A percentile compares a stretch with the other conserved stretches of the same genome.
Evolutionary conservation across 1,284 basidiomycete species (phyloP).

Genomic region (Malassezia psittaci): DNA sequence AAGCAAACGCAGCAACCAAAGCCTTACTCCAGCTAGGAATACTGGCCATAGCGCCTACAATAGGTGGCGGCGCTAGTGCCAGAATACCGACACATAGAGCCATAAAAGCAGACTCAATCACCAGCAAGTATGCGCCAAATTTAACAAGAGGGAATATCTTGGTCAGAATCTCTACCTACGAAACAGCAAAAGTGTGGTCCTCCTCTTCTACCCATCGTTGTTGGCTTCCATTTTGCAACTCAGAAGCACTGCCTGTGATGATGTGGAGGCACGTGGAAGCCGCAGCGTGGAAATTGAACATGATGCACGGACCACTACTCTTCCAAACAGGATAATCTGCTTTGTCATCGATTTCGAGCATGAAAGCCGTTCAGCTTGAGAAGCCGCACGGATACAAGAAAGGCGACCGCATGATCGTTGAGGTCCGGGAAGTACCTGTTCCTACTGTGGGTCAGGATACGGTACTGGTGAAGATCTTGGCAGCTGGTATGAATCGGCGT

Average conservation of each 20-base stretch:
- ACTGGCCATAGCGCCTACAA: slow-evolving; percentile 35
- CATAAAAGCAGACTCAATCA: slow-evolving; percentile 35
- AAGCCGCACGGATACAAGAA: slow-evolving; percentile 21
- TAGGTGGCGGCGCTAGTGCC: slow-evolving; percentile 33
- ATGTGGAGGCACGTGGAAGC: slow-evolving; percentile 7
- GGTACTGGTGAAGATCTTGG: slow-evolving; percentile 47
- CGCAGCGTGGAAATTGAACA: not conserved
- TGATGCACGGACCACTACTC: not conserved
- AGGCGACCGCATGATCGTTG: slow-evolving; percentile 25
- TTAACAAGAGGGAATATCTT: slow-evolving; percentile 41
- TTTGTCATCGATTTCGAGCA: slow-evolving; percentile 5
- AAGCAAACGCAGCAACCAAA: slow-evolving; percentile 32
- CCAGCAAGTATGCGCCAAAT: slow-evolving; percentile 37
- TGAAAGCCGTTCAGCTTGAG: slow-evolving; percentile 37
- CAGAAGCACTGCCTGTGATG: slow-evolving; percentile 1
- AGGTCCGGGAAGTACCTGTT: slow-evolving; percentile 21
- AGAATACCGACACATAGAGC: slow-evolving; percentile 32
- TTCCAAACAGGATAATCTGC: not conserved
- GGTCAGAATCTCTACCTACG: slow-evolving; percentile 11
- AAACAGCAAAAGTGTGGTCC: slow-evolving; percentile 43
- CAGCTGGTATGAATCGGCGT: slow-evolving; percentile 67
- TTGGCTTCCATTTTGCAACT: not conserved
- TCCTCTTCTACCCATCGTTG: slow-evolving; percentile 14
- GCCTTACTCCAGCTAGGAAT: slow-evolving; percentile 36
- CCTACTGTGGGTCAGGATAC: slow-evolving; percentile 20